Evolutionary conservation across 805 yeast species (phyloP).

Genomic region (Hemisphaericaspora nanyangensis): DNA sequence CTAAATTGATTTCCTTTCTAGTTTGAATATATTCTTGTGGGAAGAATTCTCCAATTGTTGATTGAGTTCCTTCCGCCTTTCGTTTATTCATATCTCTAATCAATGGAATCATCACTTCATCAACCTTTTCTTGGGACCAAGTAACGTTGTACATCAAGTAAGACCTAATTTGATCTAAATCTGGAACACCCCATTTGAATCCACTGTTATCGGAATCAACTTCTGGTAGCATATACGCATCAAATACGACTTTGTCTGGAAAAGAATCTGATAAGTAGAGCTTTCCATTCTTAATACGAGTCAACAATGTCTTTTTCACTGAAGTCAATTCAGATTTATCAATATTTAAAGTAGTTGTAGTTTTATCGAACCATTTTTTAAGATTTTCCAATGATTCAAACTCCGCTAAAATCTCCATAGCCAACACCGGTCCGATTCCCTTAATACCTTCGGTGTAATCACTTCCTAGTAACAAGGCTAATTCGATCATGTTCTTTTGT

Average conservation of each 20-base stretch:
- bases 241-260: slow-evolving; percentile 64
- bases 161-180: slow-evolving; percentile 70
- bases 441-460: slow-evolving; percentile 93
- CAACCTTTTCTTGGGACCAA: slow-evolving; percentile 75
- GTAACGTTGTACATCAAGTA: slow-evolving; percentile 69
- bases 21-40: slow-evolving; percentile 52
- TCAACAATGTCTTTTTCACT: slow-evolving; percentile 56
- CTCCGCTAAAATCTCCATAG: slow-evolving; percentile 86
- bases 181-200: slow-evolving; percentile 90
- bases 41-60: slow-evolving; percentile 64
- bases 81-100: slow-evolving; percentile 73
- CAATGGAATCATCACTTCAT: slow-evolving; percentile 82
- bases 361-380: slow-evolving; percentile 55
- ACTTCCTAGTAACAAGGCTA: slow-evolving; percentile 85
- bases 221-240: slow-evolving; percentile 76
- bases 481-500: slow-evolving; percentile 62
- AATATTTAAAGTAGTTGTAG: slow-evolving; percentile 34
- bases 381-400: slow-evolving; percentile 48
- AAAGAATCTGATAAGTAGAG: slow-evolving; percentile 56
- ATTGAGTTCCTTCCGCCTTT: slow-evolving; percentile 50
- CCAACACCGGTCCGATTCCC: slow-evolving; percentile 91
- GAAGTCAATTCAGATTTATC: slow-evolving; percentile 38
- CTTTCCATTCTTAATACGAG: slow-evolving; percentile 49
- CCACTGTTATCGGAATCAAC: slow-evolving; percentile 77
- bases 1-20: slow-evolving; percentile 45